These are phyloP conservation scores for Selenicereus undatus DNA, from an alignment of 148 eudicot species.

Conservation along the genomic window DNA sequence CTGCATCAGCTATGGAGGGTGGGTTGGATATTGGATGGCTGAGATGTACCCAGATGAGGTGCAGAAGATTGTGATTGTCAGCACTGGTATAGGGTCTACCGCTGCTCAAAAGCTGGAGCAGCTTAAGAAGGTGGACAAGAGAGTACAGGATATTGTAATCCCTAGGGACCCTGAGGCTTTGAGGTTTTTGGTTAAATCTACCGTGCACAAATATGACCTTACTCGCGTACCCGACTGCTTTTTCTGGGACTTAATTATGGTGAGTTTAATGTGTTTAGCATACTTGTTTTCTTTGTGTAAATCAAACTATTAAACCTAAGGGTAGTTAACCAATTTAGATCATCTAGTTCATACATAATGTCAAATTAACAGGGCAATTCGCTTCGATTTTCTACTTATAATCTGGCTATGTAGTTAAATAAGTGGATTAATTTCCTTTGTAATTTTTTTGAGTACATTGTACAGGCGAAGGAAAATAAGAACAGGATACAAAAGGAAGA, in stretches of 20 bases:
- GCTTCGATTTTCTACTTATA: too few species aligned
- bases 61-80: conserved; percentile 56
- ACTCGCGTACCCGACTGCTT: conserved; percentile 37
- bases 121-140: conserved; percentile 28
- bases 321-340: too few species aligned
- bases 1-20: conserved; percentile 67
- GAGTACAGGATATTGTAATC: conserved; percentile 32
- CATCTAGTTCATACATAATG: too few species aligned
- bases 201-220: conserved; percentile 27
- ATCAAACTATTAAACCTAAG: too few species aligned
- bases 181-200: conserved; percentile 23
- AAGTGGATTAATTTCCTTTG: background rate
- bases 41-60: conserved; percentile 43
- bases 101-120: conserved; percentile 37
- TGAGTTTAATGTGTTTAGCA: conserved; percentile 13
- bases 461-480: conserved; percentile 31
- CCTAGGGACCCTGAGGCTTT: conserved; percentile 39
- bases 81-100: conserved; percentile 45
- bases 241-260: conserved; percentile 40
- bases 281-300: too few species aligned
- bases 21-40: conserved; percentile 63
- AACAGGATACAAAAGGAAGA: conserved; percentile 43
- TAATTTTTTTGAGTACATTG: background rate
- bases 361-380: too few species aligned
- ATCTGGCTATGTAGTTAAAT: too few species aligned